Evolutionary conservation across 2,329 filamentous ascomycete species (phyloP), one percentile per base, ranked within the genome.

Genomic region (Arthrobotrys megalospora): DNA sequence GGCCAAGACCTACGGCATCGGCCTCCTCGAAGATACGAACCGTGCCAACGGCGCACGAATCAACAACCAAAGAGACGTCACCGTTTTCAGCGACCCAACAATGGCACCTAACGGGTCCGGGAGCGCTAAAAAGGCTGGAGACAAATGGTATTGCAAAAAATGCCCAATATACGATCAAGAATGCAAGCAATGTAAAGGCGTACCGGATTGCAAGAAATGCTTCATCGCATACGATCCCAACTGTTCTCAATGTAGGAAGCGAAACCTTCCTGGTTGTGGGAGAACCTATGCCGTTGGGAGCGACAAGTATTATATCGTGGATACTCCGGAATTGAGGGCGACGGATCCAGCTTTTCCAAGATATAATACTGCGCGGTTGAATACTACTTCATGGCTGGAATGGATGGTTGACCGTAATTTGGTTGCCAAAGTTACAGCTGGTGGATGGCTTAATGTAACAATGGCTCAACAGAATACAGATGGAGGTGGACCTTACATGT

Each of bases 381-480:
- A 69, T 21, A 60, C 65, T 14, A 38, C 19, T 8, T 28, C 50
- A 3, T 60, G 50, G 65, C 21, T 60, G 3, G 52, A 69, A 11
- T 69, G 65, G 65, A 69, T 69, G 65, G 24, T 60, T 24, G 65
- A 55, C 2, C 21, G 19, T 1, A 14, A 19, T 10, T 48, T 32
- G 12, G 16, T 73, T 14, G 47, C 60, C 7, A 38, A 66, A 21
- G 69, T 66, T 34, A 73, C 60, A 21, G 69, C 69, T 50, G 48
- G 60, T 3, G 60, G 69, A 6, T 73, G 69, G 69, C 24, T 73
- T 6, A 50, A 65, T 19, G 62, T 66, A 7, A 73, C 60, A 3
- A 73, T 73, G 69, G 50, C 48, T 45, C 69, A 66, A 8, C 50
- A 65, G 36, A 72, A 64, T 12, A 72, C 68, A 6, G 68, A 72